These are phyloP conservation scores for Rhynchospora breviuscula DNA, from an alignment of 176 grass and related monocot genomes.

Conservation along the genomic window DNA sequence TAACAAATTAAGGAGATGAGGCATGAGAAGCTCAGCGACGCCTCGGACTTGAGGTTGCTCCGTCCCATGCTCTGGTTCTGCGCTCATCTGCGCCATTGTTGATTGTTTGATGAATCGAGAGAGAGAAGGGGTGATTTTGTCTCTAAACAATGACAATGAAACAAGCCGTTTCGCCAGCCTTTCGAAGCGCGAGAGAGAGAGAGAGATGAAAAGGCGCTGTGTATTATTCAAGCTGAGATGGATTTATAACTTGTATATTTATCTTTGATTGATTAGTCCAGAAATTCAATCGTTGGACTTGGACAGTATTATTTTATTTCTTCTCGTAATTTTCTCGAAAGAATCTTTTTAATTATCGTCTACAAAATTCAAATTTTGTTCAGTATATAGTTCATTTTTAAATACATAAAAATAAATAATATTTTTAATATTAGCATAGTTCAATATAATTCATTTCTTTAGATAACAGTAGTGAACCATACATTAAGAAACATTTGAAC, in stretches of 20 bases:
- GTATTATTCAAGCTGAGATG: not conserved
- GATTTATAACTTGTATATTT: not conserved
- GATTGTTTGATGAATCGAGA: constrained; percentile 2
- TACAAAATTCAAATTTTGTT: too few relatives aligned
- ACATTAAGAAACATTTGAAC: too few relatives aligned
- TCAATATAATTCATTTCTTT: too few relatives aligned
- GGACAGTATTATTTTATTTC: not conserved
- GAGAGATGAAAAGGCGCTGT: not conserved
- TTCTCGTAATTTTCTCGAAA: not conserved
- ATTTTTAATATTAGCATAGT: too few relatives aligned
- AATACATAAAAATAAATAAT: too few relatives aligned
- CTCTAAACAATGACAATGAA: not conserved
- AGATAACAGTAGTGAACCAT: too few relatives aligned
- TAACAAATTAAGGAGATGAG: constrained; percentile 42
- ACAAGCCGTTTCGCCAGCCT: constrained; percentile 4
- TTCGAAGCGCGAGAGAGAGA: not conserved
- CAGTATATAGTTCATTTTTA: too few relatives aligned
- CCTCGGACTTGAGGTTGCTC: constrained; percentile 8
- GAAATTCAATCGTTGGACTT: not conserved
- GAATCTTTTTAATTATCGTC: too few relatives aligned
- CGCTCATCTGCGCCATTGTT: constrained; percentile 11
- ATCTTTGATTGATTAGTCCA: not conserved
- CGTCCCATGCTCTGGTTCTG: not conserved
- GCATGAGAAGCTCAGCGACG: constrained; percentile 26
- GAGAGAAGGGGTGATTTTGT: not conserved